Evolutionary conservation across 1,284 basidiomycete species (phyloP), one percentile per base, ranked within the genome.

Genomic region (Cryptococcus hybrid): DNA sequence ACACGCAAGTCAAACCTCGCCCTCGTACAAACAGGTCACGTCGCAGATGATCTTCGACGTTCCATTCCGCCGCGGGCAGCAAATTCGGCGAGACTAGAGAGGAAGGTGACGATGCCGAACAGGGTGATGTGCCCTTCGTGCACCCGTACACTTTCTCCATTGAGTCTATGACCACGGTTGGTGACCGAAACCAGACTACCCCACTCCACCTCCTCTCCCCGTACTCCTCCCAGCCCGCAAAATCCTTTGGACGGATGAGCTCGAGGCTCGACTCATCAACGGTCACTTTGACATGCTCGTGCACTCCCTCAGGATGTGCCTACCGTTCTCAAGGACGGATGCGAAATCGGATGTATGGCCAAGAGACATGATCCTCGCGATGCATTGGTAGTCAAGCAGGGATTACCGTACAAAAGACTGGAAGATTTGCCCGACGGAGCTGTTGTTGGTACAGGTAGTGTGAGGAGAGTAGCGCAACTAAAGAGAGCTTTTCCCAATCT

Each of bases 211-310:
- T 83, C 24, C 62, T 76, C 7, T 65, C 69, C 8, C 73, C 71
- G 15, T 74, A 69, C 53, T 66, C 64, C 5, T 64, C 64, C 13
- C 69, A 68, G 49, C 73, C 75, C 24, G 90, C 90, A 12, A 92
- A 94, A 76, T 86, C 89, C 80, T 98, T 13, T 98, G 94, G 94
- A 97, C 94, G 37, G 89, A 91, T 72, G 94, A 97, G 72, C 85
- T 98, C 59, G 94, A 98, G 75, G 88, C 88, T 18, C 86, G 88
- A 30, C 81, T 98, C 54, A 81, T 84, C 47, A 82, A 85, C 44
- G 81, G 84, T 15, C 80, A 82, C 9, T 89, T 96, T 53, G 96
- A 99, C 75, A 87, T 97, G 81, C 86, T 99, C 67, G 88, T 99
- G 18, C 96, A 99, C 79, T 88, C 85, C 55, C 82, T 92, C 67